Percentiles rank a stretch among this genome's conserved stretches.
These are phyloP conservation scores for Xylariales sp. DNA, from an alignment of 2,329 filamentous ascomycete species.

Conservation along the genomic window DNA sequence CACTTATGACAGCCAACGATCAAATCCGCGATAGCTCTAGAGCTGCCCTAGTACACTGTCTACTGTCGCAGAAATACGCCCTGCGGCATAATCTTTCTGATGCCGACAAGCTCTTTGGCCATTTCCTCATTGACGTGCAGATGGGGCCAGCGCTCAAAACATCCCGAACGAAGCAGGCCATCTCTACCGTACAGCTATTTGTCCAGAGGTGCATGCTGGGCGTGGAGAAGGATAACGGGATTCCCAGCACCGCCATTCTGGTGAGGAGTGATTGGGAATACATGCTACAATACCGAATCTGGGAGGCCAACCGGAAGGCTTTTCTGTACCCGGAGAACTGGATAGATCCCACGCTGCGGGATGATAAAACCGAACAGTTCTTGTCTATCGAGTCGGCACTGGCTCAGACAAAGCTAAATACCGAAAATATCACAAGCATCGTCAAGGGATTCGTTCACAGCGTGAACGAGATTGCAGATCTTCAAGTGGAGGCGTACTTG, in stretches of 20 bases:
- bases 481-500: constrained; percentile 10
- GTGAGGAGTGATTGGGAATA: not conserved
- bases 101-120: not conserved
- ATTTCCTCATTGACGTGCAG: constrained; percentile 17
- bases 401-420: not conserved
- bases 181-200: constrained; percentile 10
- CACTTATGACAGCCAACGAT: not conserved
- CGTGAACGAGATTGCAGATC: constrained; percentile 7
- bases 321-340: constrained; percentile 2
- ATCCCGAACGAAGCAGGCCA: constrained; percentile 6
- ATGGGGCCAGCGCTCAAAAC: constrained; percentile 9
- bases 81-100: not conserved
- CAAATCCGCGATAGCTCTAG: not conserved
- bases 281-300: not conserved
- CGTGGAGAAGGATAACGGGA: not conserved
- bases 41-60: not conserved
- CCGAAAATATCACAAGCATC: not conserved
- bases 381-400: too few species aligned
- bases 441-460: constrained; percentile 1
- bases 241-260: not conserved
- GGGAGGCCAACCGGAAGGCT: not conserved
- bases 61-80: constrained; percentile 9
- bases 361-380: constrained; percentile 9
- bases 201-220: constrained; percentile 3
- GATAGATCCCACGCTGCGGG: constrained; percentile 6